Conservation (phyloP, 2,329 filamentous ascomycete species). For the Alternaria arbusti region DNA sequence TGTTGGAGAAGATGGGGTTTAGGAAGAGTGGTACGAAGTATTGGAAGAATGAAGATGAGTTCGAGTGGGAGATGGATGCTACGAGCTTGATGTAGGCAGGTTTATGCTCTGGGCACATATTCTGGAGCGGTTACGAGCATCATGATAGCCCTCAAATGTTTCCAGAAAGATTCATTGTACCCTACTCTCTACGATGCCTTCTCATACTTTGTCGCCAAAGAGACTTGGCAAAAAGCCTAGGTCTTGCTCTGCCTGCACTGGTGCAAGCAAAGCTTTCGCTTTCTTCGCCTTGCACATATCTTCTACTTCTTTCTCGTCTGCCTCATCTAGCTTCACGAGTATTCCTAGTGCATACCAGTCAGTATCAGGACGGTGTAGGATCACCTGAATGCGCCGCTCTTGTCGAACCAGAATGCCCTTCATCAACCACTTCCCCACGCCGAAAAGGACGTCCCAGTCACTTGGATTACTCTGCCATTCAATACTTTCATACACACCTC, state of each 20-base stretch:
- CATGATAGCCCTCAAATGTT: not conserved
- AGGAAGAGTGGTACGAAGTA: constrained; percentile 14
- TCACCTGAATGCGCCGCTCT: not conserved
- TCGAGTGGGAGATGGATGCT: constrained; percentile 19
- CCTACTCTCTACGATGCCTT: too few species aligned
- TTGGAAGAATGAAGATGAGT: constrained; percentile 23
- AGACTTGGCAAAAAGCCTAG: too few species aligned
- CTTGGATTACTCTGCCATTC: too few species aligned
- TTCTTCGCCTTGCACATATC: too few species aligned
- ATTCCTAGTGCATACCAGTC: too few species aligned
- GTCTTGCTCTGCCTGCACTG: too few species aligned
- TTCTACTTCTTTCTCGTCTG: too few species aligned
- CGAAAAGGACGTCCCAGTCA: too few species aligned
- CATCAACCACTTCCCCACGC: not conserved
- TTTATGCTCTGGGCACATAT: not conserved
- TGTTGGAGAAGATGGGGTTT: constrained; percentile 37
- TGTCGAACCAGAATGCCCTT: not conserved
- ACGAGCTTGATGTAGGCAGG: not conserved
- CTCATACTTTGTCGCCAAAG: too few species aligned
- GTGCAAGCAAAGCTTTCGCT: too few species aligned
- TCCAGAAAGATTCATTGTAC: not conserved
- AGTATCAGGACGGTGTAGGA: not conserved
- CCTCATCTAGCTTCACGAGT: too few species aligned
- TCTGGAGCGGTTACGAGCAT: not conserved
- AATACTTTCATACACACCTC: too few species aligned